These are phyloP conservation scores for Metschnikowia anglica DNA, from an alignment of 805 yeast genomes.

Conservation along the genomic window DNA sequence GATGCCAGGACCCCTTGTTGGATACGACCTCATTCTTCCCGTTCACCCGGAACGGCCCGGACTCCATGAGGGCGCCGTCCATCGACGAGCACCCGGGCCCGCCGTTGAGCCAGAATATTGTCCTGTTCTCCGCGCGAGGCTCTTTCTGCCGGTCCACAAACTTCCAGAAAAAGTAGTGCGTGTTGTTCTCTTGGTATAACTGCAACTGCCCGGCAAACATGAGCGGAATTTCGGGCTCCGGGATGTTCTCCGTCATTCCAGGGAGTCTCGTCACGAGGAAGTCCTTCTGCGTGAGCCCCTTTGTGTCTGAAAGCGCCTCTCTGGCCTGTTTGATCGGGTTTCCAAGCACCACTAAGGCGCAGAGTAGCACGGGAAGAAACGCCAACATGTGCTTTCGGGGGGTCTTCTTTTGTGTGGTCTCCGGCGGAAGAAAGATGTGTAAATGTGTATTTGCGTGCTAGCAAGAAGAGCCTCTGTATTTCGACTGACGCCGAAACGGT, in stretches of 20 bases:
- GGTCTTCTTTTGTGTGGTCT: background rate
- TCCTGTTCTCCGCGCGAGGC: slow-evolving; percentile 39
- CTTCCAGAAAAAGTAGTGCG: slow-evolving; percentile 78
- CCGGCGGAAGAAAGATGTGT: background rate
- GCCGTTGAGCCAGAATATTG: slow-evolving; percentile 90
- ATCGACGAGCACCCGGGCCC: slow-evolving; percentile 98
- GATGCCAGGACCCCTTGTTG: slow-evolving; percentile 83
- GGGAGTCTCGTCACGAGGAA: slow-evolving; percentile 37
- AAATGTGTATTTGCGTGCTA: too few relatives aligned
- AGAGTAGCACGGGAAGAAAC: slow-evolving; percentile 4
- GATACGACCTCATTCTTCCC: slow-evolving; percentile 41
- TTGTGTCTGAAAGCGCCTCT: slow-evolving; percentile 5
- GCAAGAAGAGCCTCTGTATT: background rate
- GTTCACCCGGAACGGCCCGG: slow-evolving; percentile 79
- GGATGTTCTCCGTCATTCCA: slow-evolving; percentile 35
- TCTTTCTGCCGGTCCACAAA: slow-evolving; percentile 40
- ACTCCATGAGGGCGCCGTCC: slow-evolving; percentile 94
- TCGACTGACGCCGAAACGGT: background rate
- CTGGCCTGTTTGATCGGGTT: slow-evolving; percentile 19
- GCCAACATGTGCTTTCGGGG: slow-evolving; percentile 2
- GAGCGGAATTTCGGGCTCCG: slow-evolving; percentile 39
- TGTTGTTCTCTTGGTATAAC: slow-evolving; percentile 50
- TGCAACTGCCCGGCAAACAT: slow-evolving; percentile 71
- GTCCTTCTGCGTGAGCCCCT: slow-evolving; percentile 14
- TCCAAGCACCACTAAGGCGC: slow-evolving; percentile 10